Evolutionary conservation across 2,329 filamentous ascomycete genomes (phyloP).

Genomic region (Colletotrichum lupini): DNA sequence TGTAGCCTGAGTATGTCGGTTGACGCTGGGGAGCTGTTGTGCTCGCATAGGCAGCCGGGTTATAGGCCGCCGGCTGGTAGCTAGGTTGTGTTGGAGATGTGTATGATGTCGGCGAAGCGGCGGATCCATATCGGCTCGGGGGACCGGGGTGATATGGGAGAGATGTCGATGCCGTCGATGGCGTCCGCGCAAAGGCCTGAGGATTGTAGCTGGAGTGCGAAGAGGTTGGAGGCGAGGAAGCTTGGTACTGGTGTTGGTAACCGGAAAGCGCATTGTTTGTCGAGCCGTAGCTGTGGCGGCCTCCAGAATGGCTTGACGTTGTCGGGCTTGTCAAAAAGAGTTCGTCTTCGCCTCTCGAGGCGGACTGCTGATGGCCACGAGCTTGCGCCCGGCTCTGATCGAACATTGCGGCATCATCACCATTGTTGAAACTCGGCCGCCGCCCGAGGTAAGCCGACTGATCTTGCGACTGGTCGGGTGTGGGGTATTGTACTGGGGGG

Average conservation of each 20-base stretch:
- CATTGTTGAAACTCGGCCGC: slow-evolving; percentile 79
- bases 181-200: slow-evolving; percentile 68
- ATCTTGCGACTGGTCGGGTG: slow-evolving; percentile 54
- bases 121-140: slow-evolving; percentile 49
- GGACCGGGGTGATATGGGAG: slow-evolving; percentile 61
- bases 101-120: slow-evolving; percentile 50
- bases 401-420: slow-evolving; percentile 71
- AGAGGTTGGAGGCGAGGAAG: slow-evolving; percentile 57
- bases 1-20: slow-evolving; percentile 61
- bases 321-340: slow-evolving; percentile 69
- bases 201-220: slow-evolving; percentile 75
- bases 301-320: slow-evolving; percentile 42
- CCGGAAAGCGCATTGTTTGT: slow-evolving; percentile 58
- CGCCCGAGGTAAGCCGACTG: slow-evolving; percentile 56
- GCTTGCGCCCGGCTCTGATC: slow-evolving; percentile 30
- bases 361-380: slow-evolving; percentile 41
- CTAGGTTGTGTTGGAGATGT: slow-evolving; percentile 48
- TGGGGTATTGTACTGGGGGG: slow-evolving; percentile 72
- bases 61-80: slow-evolving; percentile 67
- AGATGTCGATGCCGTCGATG: slow-evolving; percentile 65
- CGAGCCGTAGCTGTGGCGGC: slow-evolving; percentile 54
- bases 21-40: slow-evolving; percentile 61
- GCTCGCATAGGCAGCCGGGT: slow-evolving; percentile 68
- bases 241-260: slow-evolving; percentile 64
- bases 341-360: slow-evolving; percentile 63